Evolutionary conservation across 768 basidiomycete genomes (phyloP).

Genomic region (Mycena haematopus): DNA sequence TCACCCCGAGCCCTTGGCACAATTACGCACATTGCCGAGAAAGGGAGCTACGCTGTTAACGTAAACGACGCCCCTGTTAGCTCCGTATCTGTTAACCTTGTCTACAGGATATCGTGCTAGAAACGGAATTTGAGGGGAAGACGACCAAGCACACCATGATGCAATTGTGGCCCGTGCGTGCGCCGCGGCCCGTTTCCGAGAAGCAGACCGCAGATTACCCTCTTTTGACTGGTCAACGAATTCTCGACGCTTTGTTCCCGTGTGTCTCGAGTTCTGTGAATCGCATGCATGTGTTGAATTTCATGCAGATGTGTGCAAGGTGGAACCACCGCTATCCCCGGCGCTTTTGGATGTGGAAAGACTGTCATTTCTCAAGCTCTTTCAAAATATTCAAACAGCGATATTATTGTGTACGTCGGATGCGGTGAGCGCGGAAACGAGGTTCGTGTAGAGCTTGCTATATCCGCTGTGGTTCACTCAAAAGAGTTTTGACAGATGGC

Average conservation of each 20-base stretch:
- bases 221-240: conserved; percentile 94
- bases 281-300: conserved; percentile 10
- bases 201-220: conserved; percentile 94
- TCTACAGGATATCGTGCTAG: conserved; percentile 86
- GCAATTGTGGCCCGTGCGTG: conserved; percentile 99
- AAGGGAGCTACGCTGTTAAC: conserved; percentile 90
- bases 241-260: conserved; percentile 97
- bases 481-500: conserved; percentile 67
- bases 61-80: conserved; percentile 50
- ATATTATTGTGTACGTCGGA: conserved; percentile 98
- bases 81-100: conserved; percentile 5
- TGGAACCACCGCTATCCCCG: conserved; percentile 96
- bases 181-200: conserved; percentile 94
- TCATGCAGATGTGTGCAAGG: conserved; percentile 88
- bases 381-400: conserved; percentile 98
- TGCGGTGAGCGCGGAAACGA: conserved; percentile 99
- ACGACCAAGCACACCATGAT: conserved; percentile 92
- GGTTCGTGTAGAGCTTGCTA: conserved; percentile 45
- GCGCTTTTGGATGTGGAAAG: conserved; percentile 98
- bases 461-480: conserved; percentile 4
- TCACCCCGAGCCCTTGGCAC: conserved; percentile 94
- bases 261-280: conserved; percentile 45
- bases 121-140: conserved; percentile 98
- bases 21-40: conserved; percentile 91
- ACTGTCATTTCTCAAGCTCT: conserved; percentile 98